Percentiles rank a stretch among this genome's conserved stretches.
These are phyloP conservation scores for Aspergillus bridgeri DNA, from an alignment of 495 filamentous ascomycete species.

Conservation along the genomic window DNA sequence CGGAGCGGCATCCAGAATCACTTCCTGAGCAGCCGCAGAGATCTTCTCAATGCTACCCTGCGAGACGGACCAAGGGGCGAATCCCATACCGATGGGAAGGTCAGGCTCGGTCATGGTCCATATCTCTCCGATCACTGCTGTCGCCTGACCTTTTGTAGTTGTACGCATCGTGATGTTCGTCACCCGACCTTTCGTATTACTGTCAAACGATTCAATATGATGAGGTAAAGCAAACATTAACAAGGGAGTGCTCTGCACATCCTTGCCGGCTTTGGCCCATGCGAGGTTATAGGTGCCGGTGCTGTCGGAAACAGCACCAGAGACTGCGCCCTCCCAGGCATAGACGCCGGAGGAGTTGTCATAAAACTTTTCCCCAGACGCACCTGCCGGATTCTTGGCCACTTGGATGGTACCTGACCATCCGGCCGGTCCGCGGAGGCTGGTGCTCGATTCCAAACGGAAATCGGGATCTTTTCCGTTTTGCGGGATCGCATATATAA, in stretches of 20 bases:
- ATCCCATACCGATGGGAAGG: conserved; percentile 70
- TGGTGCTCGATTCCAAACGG: conserved; percentile 42
- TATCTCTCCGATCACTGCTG: conserved; percentile 65
- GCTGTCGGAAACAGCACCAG: conserved; percentile 55
- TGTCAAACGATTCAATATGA: conserved; percentile 72
- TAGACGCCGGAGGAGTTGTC: conserved; percentile 77
- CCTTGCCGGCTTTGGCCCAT: conserved; percentile 65
- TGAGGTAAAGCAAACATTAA: conserved; percentile 91
- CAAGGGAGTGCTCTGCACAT: conserved; percentile 42
- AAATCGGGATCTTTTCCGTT: conserved; percentile 46
- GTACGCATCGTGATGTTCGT: conserved; percentile 66
- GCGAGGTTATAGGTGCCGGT: conserved; percentile 68
- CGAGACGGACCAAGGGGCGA: conserved; percentile 68
- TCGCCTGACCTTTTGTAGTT: conserved; percentile 81
- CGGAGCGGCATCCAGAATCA: conserved; percentile 55
- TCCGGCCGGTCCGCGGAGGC: conserved; percentile 47
- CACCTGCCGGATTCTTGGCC: conserved; percentile 64
- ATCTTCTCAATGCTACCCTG: conserved; percentile 49
- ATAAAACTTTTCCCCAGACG: conserved; percentile 61
- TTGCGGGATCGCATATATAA: conserved; percentile 68
- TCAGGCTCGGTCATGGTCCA: conserved; percentile 76
- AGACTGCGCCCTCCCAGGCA: conserved; percentile 56
- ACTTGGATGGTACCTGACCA: conserved; percentile 76
- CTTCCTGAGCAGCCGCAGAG: conserved; percentile 45
- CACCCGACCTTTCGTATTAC: conserved; percentile 48